These are phyloP conservation scores for Yarrowia sp. DNA, from an alignment of 805 yeast species.

Conservation along the genomic window DNA sequence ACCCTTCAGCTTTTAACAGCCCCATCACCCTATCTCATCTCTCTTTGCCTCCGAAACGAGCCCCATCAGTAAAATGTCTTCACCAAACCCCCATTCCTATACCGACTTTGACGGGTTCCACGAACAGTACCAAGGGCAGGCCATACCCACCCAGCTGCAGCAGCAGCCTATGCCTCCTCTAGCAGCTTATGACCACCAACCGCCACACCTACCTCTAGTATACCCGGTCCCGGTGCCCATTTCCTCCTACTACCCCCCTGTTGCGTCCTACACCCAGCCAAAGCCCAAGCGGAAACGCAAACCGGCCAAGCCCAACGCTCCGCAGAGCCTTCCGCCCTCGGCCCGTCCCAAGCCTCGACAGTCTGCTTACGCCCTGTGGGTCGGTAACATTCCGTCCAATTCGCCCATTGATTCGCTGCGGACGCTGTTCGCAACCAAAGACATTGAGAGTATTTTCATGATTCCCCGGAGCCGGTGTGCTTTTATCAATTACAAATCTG, in stretches of 20 bases:
- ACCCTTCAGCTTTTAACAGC: slow-evolving; percentile 13
- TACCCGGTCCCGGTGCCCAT: slow-evolving; percentile 18
- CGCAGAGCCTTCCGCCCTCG: not conserved
- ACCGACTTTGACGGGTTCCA: not conserved
- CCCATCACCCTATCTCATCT: not conserved
- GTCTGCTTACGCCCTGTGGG: slow-evolving; percentile 44
- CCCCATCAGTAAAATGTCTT: slow-evolving; percentile 1
- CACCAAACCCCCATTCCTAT: not conserved
- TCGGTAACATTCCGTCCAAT: slow-evolving; percentile 41
- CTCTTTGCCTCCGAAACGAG: slow-evolving; percentile 23
- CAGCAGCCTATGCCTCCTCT: not conserved
- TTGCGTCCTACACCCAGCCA: slow-evolving; percentile 34
- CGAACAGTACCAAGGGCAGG: not conserved
- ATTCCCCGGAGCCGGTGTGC: slow-evolving; percentile 45
- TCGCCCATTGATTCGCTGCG: slow-evolving; percentile 40
- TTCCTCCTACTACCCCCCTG: slow-evolving; percentile 31
- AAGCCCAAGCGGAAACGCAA: slow-evolving; percentile 9
- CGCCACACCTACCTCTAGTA: not conserved
- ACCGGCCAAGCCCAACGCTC: not conserved
- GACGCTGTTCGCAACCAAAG: slow-evolving; percentile 39
- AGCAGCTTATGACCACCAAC: not conserved
- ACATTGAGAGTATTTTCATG: slow-evolving; percentile 40
- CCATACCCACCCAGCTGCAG: not conserved
- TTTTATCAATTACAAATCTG: slow-evolving; percentile 40
- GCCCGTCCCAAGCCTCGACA: slow-evolving; percentile 6